Percentiles rank a stretch among this genome's conserved stretches.
phyloP scores from a whole-genome alignment of 495 filamentous ascomycete species.

The Tuber microsphaerosporum region DNA sequence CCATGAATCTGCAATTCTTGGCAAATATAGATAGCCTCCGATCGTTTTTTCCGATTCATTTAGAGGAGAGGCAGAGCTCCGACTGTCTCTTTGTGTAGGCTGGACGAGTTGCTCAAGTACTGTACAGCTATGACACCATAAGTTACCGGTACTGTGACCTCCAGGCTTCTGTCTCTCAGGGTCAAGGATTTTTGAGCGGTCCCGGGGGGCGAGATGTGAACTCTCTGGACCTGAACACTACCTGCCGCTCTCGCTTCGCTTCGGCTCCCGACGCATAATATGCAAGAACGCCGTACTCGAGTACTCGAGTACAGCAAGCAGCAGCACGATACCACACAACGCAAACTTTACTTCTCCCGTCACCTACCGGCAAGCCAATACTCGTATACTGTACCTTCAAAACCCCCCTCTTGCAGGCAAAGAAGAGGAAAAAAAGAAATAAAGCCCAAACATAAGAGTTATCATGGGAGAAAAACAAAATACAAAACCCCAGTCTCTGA shows the following conservation, averaged over 20 bases:
- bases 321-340: background rate
- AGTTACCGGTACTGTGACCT: background rate
- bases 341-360: background rate
- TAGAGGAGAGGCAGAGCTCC: background rate
- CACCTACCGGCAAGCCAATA: background rate
- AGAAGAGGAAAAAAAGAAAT: background rate
- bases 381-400: background rate
- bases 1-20: background rate
- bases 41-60: background rate
- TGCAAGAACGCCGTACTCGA: background rate
- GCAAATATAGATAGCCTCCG: background rate
- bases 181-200: background rate
- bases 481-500: background rate
- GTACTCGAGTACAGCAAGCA: background rate
- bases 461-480: background rate
- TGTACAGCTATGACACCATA: background rate
- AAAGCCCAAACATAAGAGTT: background rate
- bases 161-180: background rate
- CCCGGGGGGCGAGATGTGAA: background rate
- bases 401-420: background rate
- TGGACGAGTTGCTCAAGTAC: background rate
- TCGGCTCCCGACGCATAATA: background rate
- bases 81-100: background rate
- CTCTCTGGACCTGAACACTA: background rate
- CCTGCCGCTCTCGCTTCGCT: background rate